Evolutionary conservation across 305 asterid species (phyloP), one percentile per base, ranked within the genome.

Genomic region (Fraxinus greggii): DNA sequence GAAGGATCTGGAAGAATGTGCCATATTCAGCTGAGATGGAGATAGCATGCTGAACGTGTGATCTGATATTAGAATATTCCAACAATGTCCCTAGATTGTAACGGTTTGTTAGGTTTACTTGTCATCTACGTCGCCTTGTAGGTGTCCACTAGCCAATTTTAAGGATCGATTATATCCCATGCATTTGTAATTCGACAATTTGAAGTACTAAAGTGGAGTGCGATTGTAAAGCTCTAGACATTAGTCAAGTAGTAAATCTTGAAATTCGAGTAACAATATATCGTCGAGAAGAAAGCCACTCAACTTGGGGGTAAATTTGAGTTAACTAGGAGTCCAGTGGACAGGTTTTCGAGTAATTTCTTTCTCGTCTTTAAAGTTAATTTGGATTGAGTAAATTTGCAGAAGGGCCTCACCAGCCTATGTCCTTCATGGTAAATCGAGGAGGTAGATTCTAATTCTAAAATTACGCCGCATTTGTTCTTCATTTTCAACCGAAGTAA

Each of bases 1-100:
- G 5, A 31, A 31, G 33, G 33, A 31, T 31, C 33, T 32, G 5
- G 6, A 32, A 32, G 92, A 80, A 84, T n/a, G n/a, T n/a, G n/a
- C n/a, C n/a, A n/a, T n/a, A n/a, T n/a, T n/a, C n/a, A n/a, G n/a
- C n/a, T n/a, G n/a, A n/a, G n/a, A n/a, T n/a, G n/a, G n/a, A n/a
- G n/a, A n/a, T n/a, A n/a, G n/a, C n/a, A n/a, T n/a, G n/a, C n/a
- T n/a, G n/a, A n/a, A n/a, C n/a, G n/a, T n/a, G n/a, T n/a, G n/a
- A n/a, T n/a, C n/a, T n/a, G n/a, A n/a, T n/a, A n/a, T n/a, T n/a
- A n/a, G n/a, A n/a, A n/a, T n/a, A n/a, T n/a, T n/a, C n/a, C n/a
- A n/a, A n/a, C n/a, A 48, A 48, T 13, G 7, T 15, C 7, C 7
- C 23, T 1, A 1, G 4, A 51, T 0, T 1, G 8, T 4, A 23